Base-by-base conservation (phyloP, 345 rosid genomes). In the Alliaria petiolata region DNA sequence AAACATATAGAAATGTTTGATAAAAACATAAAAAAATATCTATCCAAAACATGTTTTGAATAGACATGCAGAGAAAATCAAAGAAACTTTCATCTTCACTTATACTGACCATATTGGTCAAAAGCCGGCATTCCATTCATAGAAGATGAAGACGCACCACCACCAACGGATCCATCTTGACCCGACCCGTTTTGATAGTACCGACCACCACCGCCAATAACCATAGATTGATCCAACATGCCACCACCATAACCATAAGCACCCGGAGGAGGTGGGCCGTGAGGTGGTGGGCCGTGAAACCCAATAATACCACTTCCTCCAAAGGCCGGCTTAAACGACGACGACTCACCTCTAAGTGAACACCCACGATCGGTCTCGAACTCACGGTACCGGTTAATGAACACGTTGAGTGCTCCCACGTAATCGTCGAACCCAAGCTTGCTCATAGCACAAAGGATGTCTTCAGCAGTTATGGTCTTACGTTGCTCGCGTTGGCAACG, bases 401-500 rank as follows among this genome's bases (percentile, higher is more conserved):
- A 85, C 15, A 79, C 8, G 0, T 78, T 72, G 19, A 85, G 83
- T 1, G 89, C 87, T 54, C 69, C 83, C 0, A 81, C 76, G 10
- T 88, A 88, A 40, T 83, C 70, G 51, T 88, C 91, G 9, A 88
- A 88, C 3, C 95, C 89, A 20, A 85, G 76, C 67, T 88, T 86
- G 5, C 81, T 76, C 89, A 88, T 84, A 10, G 95, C 86, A 85
- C 86, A 88, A 8, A 86, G 71, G 13, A 86, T 73, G n/a, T 88
- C 91, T 56, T 86, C 91, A 0, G 95, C 89, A 0, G 84, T 83
- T 61, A 88, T 76, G 16, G 91, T 88, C 82, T 83, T 86, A 50
- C 95, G 83, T 36, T 85, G 89, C 81, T 88, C 89, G 4, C 81
- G 81, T 22, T 88, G 91, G 79, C 91, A 88, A 5, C 86, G 88